Base-by-base conservation (phyloP, 495 filamentous ascomycete species). In the Aspergillus steynii region DNA sequence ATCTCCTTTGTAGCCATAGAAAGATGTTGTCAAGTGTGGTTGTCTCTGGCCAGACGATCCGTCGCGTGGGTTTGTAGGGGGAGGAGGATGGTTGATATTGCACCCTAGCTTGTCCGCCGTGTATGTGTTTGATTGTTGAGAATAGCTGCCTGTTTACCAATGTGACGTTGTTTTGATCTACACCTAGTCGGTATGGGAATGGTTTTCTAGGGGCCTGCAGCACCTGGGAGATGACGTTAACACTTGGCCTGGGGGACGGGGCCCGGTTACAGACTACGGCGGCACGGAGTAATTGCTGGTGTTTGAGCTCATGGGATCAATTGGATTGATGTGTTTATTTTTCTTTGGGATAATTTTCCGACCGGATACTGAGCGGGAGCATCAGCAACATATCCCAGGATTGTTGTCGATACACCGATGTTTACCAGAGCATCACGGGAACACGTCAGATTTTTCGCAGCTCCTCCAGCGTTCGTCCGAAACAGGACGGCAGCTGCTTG, bases 1-100 rank as follows among this genome's bases (percentile, higher is more conserved):
- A 79, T 81, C 67, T 77, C 71, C 66, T 78, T 79, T 80, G 76
- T 80, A 74, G 74, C 65, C 71, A 75, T 78, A 75, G 72, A 74
- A 62, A 62, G 64, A 64, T 61, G 31, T 65, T 65, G 56, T 69
- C 62, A 46, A 55, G 53, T 46, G 61, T 10, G 50, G 5, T 29
- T 37, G 54, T 61, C 20, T 20, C 20, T 20, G 20, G 20, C 20
- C 20, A 20, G 20, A 20, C 20, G 20, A 20, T 20, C 20, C 20
- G 20, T 69, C 62, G 48, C 55, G 53, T 46, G 61, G n/a, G 50
- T 9, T 29, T 37, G 54, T 61, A 14, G 51, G 45, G 54, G 9
- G 42, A 15, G 34, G 15, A 14, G 9, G 5, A 2, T 42, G 20
- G 12, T 42, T 14, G 1, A 42, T 42, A 14, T 42, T 10, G 31